Evolutionary conservation across 257 asterid species (phyloP).

Genomic region (Plantago ovata): DNA sequence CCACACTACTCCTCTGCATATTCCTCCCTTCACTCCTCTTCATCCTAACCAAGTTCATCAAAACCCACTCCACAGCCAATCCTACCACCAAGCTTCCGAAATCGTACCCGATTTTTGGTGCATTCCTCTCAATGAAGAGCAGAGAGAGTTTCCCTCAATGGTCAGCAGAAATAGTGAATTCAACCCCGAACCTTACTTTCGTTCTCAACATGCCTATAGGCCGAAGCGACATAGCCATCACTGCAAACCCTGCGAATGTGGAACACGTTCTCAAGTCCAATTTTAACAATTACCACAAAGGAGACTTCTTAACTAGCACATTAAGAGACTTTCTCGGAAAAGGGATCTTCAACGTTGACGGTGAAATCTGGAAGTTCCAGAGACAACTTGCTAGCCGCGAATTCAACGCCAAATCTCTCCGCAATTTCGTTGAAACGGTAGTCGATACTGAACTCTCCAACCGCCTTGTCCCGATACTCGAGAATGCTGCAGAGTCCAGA

Average conservation of each 20-base stretch:
- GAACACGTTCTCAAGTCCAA: slow-evolving; percentile 13
- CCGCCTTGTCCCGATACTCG: slow-evolving; percentile 4
- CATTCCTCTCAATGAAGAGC: neutral
- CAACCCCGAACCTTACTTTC: neutral
- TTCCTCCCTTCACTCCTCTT: neutral
- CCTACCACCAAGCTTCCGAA: neutral
- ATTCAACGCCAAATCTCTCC: slow-evolving; percentile 5
- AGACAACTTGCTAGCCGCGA: slow-evolving; percentile 2
- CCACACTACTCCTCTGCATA: neutral
- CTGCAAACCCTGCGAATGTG: slow-evolving; percentile 7
- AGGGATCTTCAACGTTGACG: slow-evolving; percentile 9
- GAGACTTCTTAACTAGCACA: neutral
- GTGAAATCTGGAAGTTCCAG: slow-evolving; percentile 9
- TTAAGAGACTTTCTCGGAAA: slow-evolving; percentile 11
- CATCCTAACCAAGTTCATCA: neutral
- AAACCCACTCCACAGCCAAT: neutral
- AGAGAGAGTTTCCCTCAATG: neutral
- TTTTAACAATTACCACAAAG: slow-evolving; percentile 4
- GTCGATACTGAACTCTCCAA: slow-evolving; percentile 7
- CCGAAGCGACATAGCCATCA: neutral
- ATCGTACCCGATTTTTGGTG: slow-evolving; percentile 9
- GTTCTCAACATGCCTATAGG: neutral
- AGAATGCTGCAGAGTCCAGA: slow-evolving; percentile 1
- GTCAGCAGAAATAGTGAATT: slow-evolving; percentile 1
- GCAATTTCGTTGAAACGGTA: slow-evolving; percentile 1